A percentile compares a stretch with the other conserved stretches of the same genome.
These are phyloP conservation scores for Kwoniella sp. DNA, from an alignment of 768 basidiomycete genomes.

Conservation along the genomic window DNA sequence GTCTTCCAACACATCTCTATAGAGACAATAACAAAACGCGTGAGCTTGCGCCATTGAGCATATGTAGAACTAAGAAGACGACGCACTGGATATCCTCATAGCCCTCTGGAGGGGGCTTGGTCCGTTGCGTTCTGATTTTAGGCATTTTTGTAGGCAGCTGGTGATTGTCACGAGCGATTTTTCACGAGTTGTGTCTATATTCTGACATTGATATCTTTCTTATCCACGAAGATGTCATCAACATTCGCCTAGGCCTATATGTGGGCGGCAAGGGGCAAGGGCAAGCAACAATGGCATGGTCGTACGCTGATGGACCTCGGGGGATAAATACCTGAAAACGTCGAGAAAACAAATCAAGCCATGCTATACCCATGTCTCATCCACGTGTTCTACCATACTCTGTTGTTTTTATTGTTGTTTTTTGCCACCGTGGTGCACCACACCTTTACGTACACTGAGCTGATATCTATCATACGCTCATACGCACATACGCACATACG, in stretches of 20 bases:
- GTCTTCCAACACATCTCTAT: slow-evolving; percentile 84
- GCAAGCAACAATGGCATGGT: too few species aligned
- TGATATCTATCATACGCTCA: too few species aligned
- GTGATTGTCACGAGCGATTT: too few species aligned
- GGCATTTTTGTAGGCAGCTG: slow-evolving; percentile 77
- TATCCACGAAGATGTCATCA: slow-evolving; percentile 1
- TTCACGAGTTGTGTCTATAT: too few species aligned
- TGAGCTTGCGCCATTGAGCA: slow-evolving; percentile 14
- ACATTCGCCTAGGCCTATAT: background rate
- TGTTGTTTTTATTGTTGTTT: background rate
- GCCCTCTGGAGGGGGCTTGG: slow-evolving; percentile 92
- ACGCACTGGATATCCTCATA: slow-evolving; percentile 78
- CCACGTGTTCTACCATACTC: background rate
- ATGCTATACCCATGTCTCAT: background rate
- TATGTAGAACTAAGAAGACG: slow-evolving; percentile 5
- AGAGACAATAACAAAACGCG: slow-evolving; percentile 3
- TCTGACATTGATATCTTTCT: background rate
- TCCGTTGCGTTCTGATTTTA: slow-evolving; percentile 87
- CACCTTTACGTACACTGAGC: too few species aligned
- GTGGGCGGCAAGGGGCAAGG: too few species aligned
- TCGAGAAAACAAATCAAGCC: background rate
- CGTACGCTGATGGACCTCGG: too few species aligned
- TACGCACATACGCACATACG: too few species aligned
- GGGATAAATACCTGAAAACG: slow-evolving; percentile 14
- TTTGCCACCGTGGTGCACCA: background rate